Base-by-base conservation (phyloP, 2,329 filamentous ascomycete genomes). In the Grosmannia penicillata region DNA sequence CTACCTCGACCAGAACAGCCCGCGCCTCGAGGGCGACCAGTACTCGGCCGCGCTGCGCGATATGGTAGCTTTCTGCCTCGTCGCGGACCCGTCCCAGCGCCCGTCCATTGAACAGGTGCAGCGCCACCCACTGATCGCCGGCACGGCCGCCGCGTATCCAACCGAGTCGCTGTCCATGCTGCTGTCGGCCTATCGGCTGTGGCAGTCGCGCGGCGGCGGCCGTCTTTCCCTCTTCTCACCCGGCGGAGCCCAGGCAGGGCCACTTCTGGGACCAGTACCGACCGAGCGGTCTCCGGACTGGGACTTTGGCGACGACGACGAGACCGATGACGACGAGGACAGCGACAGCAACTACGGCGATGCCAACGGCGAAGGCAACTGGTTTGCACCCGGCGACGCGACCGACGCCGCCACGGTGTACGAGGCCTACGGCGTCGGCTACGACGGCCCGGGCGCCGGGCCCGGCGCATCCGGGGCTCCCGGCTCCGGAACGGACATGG, bases 171-270 rank as follows among this genome's bases (percentile, higher is more conserved):
- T 87, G 3, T 60, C 72, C 2, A 65, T 74, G 41, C 64, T 89
- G 2, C 76, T 89, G 8, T 71, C 74, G 45, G 75, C 73, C 10
- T 89, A 81, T 57, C 78, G 75, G 50, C 53, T 76, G n/a, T 89
- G 82, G 82, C 81, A 87, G 54, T 69, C 75, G 7, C 70, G 73
- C 46, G 82, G 82, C 21, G 82, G 82, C 19, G 73, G 72, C 47
- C 70, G 82, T 30, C 72, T 70, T 44, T 79, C 75, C 8, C 59
- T 80, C 1, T 79, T 79, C 45, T 65, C 66, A 6, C 56, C 63
- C 4, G 69, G 68, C 18, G 75, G 74, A 41, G 74, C 73, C 4
- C 70, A 74, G 45, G 60, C 2, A 57, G 63, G 42, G 59, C 62
- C 32, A 59, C 63, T n/a, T n/a, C 11, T 17, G 18, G 18, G 69